Evolutionary conservation across 305 asterid species (phyloP), one percentile per base, ranked within the genome.

Genomic region (Euphrasia arctica): DNA sequence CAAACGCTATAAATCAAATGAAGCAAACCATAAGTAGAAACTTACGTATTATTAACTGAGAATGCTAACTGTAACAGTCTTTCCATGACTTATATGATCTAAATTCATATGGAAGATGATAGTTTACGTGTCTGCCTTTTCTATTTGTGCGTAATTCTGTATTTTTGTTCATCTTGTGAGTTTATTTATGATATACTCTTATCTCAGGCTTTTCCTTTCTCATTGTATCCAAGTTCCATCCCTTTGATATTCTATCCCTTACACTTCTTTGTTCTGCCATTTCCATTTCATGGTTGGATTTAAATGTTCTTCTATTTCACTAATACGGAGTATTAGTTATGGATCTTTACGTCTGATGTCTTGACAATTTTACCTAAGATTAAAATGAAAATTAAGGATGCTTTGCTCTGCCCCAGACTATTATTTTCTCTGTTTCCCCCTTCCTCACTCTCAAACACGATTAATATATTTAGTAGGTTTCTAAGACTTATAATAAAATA

Each of bases 1-100:
- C 1, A 3, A 41, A 25, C 62, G 41, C 49, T 39, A 60, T 56
- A 63, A 61, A 65, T 14, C 58, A 69, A 64, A 61, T 76, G 64
- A 66, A 75, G 50, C 51, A 42, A 63, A 60, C 62, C 10, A 42
- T 50, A 41, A 51, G 5, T 49, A 41, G 45, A 36, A 54, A 50
- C 9, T 9, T 54, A 54, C 50, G 4, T 48, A 48, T 58, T 62
- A 15, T 22, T 42, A 43, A 12, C 9, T 57, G 25, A 54, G 32
- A 32, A 29, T 18, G 13, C 29, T 48, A 34, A 42, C 58, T 22
- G 47, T 45, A 15, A 27, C n/a, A 48, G 36, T 25, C 13, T 4
- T 25, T 49, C 58, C 39, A 54, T 41, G 43, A 36, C 55, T 28
- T 11, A 5, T 22, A 51, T 51, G 31, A 52, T 45, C 48, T 28